Percentiles rank a stretch among this genome's conserved stretches.
phyloP scores from a whole-genome alignment of 768 basidiomycete genomes.

The Leccinum broughii region DNA sequence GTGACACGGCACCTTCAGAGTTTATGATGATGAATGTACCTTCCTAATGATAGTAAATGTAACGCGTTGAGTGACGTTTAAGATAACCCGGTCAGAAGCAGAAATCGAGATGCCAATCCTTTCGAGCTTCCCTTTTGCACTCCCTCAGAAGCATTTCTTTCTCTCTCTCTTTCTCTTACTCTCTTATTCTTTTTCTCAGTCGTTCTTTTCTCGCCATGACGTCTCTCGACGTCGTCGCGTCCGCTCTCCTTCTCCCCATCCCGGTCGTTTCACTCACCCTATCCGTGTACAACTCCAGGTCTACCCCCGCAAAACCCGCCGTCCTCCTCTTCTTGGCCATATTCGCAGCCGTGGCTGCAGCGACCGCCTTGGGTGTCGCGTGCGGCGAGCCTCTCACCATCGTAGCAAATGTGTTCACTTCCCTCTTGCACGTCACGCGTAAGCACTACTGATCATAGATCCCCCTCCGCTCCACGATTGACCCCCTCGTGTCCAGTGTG shows the following conservation, averaged over 20 bases:
- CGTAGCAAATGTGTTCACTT: slow-evolving; percentile 17
- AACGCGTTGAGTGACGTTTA: not conserved
- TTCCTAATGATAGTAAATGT: not conserved
- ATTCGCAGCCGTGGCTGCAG: slow-evolving; percentile 26
- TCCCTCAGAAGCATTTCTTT: not conserved
- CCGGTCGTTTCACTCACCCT: slow-evolving; percentile 22
- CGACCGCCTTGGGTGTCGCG: slow-evolving; percentile 20
- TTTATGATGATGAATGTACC: not conserved
- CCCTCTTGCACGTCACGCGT: slow-evolving; percentile 27
- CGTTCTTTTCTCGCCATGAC: slow-evolving; percentile 25
- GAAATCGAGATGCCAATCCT: slow-evolving; percentile 22
- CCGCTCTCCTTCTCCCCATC: slow-evolving; percentile 29
- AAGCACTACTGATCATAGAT: not conserved
- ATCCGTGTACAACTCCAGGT: slow-evolving; percentile 12
- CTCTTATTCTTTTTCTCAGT: slow-evolving; percentile 14
- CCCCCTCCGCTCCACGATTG: not conserved
- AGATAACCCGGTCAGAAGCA: slow-evolving; percentile 3
- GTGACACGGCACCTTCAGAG: slow-evolving; percentile 10
- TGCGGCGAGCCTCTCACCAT: slow-evolving; percentile 15
- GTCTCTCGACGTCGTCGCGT: slow-evolving; percentile 25
- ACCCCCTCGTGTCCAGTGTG: slow-evolving; percentile 21
- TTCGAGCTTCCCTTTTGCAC: not conserved
- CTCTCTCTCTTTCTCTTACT: slow-evolving; percentile 2
- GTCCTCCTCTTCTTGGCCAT: slow-evolving; percentile 24
- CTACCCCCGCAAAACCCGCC: slow-evolving; percentile 7